Evolutionary conservation across 2,329 filamentous ascomycete genomes (phyloP).

Genomic region (Alternaria incomplexa): DNA sequence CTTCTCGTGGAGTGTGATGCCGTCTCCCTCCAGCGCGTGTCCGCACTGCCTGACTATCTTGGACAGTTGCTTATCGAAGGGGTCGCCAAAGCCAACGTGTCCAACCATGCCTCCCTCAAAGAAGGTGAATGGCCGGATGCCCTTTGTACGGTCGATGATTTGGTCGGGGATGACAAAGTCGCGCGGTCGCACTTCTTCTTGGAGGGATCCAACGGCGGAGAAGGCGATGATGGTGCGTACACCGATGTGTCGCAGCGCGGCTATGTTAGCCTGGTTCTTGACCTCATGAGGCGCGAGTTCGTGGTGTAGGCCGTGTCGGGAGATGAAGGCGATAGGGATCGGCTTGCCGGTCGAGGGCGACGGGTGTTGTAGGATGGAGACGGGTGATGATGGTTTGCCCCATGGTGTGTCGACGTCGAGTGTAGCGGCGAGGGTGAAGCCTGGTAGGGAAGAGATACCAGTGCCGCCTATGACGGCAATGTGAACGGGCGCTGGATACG

Average conservation of each 20-base stretch:
- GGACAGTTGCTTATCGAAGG: slow-evolving; percentile 82
- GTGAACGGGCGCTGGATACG: slow-evolving; percentile 52
- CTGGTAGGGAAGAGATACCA: slow-evolving; percentile 83
- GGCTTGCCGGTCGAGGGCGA: slow-evolving; percentile 69
- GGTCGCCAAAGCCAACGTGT: slow-evolving; percentile 94
- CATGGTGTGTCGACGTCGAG: slow-evolving; percentile 83
- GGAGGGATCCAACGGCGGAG: slow-evolving; percentile 89
- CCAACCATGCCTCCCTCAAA: slow-evolving; percentile 92
- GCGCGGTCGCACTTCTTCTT: slow-evolving; percentile 90
- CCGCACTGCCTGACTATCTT: slow-evolving; percentile 81
- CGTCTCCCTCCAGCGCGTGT: slow-evolving; percentile 77
- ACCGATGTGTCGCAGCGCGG: slow-evolving; percentile 89
- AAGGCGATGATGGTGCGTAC: slow-evolving; percentile 93
- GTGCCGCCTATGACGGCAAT: slow-evolving; percentile 72
- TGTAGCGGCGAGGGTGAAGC: slow-evolving; percentile 82
- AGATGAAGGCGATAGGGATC: slow-evolving; percentile 83
- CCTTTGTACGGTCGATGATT: slow-evolving; percentile 97
- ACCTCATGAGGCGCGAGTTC: slow-evolving; percentile 93
- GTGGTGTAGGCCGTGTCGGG: slow-evolving; percentile 88
- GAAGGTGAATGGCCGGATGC: slow-evolving; percentile 91
- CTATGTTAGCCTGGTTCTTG: slow-evolving; percentile 93
- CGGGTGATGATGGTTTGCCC: slow-evolving; percentile 78
- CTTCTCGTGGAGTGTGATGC: slow-evolving; percentile 80
- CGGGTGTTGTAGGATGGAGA: slow-evolving; percentile 87
- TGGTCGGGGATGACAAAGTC: slow-evolving; percentile 98